Evolutionary conservation across 257 asterid species (phyloP).

Genomic region (Ballota nigra): DNA sequence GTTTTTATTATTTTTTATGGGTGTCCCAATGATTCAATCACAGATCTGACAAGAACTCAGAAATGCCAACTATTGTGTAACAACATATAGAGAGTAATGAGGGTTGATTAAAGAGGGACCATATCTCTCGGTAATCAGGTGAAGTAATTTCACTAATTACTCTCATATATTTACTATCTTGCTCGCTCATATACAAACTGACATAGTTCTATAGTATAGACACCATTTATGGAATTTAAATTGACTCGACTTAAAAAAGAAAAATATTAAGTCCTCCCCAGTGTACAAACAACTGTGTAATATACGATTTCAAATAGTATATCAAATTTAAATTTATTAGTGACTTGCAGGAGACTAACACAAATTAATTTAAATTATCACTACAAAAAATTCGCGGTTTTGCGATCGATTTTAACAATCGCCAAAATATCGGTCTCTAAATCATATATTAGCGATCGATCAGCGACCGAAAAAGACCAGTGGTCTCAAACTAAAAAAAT

Average conservation of each 20-base stretch:
- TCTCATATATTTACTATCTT: neutral
- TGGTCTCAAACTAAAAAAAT: no score
- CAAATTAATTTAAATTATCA: no score
- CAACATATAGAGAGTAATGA: neutral
- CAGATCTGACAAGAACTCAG: neutral
- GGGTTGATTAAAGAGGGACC: neutral
- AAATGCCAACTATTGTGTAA: conserved; percentile 16
- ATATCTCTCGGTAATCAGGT: neutral
- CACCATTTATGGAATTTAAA: neutral
- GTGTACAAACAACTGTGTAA: neutral
- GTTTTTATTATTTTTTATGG: neutral
- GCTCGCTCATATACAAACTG: no score
- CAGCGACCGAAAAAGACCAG: no score
- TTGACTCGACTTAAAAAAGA: neutral
- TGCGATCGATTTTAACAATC: no score
- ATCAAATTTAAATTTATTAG: neutral
- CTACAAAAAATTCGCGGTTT: no score
- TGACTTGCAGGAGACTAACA: neutral
- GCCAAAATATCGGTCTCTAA: no score
- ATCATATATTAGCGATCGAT: no score
- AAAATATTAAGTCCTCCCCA: neutral
- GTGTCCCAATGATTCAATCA: conserved; percentile 16
- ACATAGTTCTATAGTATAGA: no score
- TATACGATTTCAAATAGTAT: no score
- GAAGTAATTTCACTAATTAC: neutral